Percentiles rank a stretch among this genome's conserved stretches.
Conservation (phyloP, 495 filamentous ascomycete species). For the Amorphotheca resinae region DNA sequence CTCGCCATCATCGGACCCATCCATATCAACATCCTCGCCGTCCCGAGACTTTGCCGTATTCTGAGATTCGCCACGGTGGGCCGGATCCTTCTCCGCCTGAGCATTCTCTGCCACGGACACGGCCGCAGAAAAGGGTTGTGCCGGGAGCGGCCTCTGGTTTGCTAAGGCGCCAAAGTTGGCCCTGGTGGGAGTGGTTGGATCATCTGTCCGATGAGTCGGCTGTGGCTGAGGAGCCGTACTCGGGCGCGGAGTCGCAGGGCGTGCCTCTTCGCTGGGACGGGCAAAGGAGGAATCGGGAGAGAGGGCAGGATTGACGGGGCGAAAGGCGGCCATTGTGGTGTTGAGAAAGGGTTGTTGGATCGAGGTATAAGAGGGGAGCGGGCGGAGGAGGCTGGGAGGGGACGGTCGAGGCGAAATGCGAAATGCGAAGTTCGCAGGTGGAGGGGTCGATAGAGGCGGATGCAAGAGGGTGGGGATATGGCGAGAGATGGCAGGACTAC, state of each 20-base stretch:
- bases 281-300: slow-evolving; percentile 26
- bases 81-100: slow-evolving; percentile 24
- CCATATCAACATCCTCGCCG: slow-evolving; percentile 66
- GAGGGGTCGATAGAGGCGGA: background rate
- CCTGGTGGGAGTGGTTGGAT: slow-evolving; percentile 49
- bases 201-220: slow-evolving; percentile 25
- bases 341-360: background rate
- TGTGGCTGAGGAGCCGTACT: slow-evolving; percentile 30
- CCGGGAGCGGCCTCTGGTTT: slow-evolving; percentile 48
- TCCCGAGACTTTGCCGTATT: slow-evolving; percentile 49
- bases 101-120: slow-evolving; percentile 32
- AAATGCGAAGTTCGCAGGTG: background rate
- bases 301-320: slow-evolving; percentile 65
- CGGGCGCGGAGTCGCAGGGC: slow-evolving; percentile 48
- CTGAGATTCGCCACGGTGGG: slow-evolving; percentile 46
- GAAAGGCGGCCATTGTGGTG: slow-evolving; percentile 39
- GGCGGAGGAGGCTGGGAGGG: slow-evolving; percentile 11
- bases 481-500: too few species aligned
- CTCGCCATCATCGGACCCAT: slow-evolving; percentile 47
- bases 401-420: slow-evolving; percentile 6
- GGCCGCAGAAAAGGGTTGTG: slow-evolving; percentile 41
- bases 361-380: background rate
- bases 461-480: too few species aligned
- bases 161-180: slow-evolving; percentile 43
- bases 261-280: slow-evolving; percentile 36